Evolutionary conservation across 2,329 filamentous ascomycete species (phyloP).

Genomic region (Colletotrichum sansevieriae): DNA sequence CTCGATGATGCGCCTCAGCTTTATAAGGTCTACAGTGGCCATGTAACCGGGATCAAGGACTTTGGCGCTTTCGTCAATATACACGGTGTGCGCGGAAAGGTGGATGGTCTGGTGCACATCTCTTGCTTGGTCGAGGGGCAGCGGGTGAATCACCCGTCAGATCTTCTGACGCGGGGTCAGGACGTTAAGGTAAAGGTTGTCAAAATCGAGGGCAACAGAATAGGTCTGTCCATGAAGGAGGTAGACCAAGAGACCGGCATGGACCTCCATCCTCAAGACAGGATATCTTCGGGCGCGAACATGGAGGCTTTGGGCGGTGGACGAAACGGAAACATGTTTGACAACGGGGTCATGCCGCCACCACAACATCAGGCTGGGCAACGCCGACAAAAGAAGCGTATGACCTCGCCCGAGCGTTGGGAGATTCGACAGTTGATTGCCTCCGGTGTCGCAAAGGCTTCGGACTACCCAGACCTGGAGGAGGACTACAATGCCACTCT

Average conservation of each 20-base stretch:
- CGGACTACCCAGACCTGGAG: conserved; percentile 94
- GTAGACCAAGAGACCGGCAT: conserved; percentile 91
- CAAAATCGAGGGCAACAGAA: conserved; percentile 83
- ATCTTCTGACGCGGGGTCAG: conserved; percentile 85
- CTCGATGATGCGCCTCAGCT: conserved; percentile 85
- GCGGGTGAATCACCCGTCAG: conserved; percentile 91
- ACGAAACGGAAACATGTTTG: conserved; percentile 67
- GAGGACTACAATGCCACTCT: conserved; percentile 93
- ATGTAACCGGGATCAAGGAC: conserved; percentile 92
- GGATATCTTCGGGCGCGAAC: conserved; percentile 91
- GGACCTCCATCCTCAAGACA: conserved; percentile 82
- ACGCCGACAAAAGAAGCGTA: conserved; percentile 82
- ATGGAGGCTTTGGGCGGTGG: conserved; percentile 82
- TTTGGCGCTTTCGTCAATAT: conserved; percentile 97
- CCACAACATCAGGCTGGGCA: conserved; percentile 54
- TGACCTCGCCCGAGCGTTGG: conserved; percentile 98
- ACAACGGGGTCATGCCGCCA: conserved; percentile 61
- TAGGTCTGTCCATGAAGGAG: conserved; percentile 96
- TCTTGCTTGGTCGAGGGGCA: conserved; percentile 88
- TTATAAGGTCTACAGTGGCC: conserved; percentile 90
- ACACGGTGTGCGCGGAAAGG: conserved; percentile 86
- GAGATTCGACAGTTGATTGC: conserved; percentile 97
- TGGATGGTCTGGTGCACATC: conserved; percentile 93
- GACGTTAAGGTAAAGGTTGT: conserved; percentile 92
- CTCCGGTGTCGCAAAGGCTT: conserved; percentile 91